These are phyloP conservation scores for Pythium plurisporium DNA, from an alignment of 352 stramenopile species.

Conservation along the genomic window DNA sequence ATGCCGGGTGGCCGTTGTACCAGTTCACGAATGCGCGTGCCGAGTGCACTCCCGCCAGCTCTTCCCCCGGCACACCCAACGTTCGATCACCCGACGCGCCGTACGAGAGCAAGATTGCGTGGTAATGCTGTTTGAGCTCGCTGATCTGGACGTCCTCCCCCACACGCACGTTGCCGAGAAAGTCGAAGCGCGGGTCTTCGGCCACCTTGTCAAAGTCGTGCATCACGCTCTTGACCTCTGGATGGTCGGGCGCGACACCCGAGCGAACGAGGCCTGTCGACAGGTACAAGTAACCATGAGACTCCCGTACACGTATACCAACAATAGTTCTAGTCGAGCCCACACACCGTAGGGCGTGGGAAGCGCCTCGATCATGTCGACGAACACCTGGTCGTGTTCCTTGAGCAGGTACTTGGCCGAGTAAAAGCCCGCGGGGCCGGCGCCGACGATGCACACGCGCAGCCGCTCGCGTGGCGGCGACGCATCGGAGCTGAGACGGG, in stretches of 20 bases:
- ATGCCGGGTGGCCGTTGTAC: slow-evolving; percentile 98
- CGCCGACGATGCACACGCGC: slow-evolving; percentile 88
- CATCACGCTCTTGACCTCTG: slow-evolving; percentile 98
- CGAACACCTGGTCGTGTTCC: slow-evolving; percentile 39
- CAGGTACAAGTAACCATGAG: too few relatives aligned
- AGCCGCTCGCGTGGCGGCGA: slow-evolving; percentile 9
- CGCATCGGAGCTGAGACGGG: slow-evolving; percentile 7
- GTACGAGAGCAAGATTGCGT: slow-evolving; percentile 95
- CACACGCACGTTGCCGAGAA: slow-evolving; percentile 89
- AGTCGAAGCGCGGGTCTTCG: slow-evolving; percentile 73
- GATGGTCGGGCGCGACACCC: slow-evolving; percentile 97
- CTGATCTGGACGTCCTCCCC: slow-evolving; percentile 83
- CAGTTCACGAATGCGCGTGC: slow-evolving; percentile 97
- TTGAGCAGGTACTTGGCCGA: slow-evolving; percentile 94
- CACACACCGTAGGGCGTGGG: slow-evolving; percentile 89
- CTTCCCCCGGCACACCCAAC: slow-evolving; percentile 85
- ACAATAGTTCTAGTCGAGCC: too few relatives aligned
- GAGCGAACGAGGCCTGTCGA: slow-evolving; percentile 89
- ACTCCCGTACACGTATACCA: too few relatives aligned
- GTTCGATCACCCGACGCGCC: slow-evolving; percentile 89
- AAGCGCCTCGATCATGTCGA: slow-evolving; percentile 94
- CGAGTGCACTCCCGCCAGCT: slow-evolving; percentile 67
- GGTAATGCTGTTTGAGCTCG: slow-evolving; percentile 89
- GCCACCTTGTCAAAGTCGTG: slow-evolving; percentile 94
- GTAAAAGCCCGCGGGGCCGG: slow-evolving; percentile 91